A percentile compares a stretch with the other conserved stretches of the same genome.
Evolutionary conservation across 2,329 filamentous ascomycete genomes (phyloP).

Genomic region (Zymoseptoria passerinii): DNA sequence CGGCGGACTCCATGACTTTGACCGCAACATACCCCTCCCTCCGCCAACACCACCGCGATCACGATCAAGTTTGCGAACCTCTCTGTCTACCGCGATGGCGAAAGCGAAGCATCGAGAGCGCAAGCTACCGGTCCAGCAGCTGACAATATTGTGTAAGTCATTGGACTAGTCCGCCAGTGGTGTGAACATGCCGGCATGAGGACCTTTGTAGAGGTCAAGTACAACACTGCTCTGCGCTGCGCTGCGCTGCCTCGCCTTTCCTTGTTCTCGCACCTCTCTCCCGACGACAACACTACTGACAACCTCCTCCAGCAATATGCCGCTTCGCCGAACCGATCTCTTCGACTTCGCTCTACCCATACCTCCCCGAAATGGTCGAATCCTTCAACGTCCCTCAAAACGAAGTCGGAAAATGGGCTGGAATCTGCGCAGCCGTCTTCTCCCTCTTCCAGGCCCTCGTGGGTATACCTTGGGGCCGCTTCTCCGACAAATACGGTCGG

Average conservation of each 20-base stretch:
- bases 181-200: not conserved
- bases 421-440: conserved; percentile 80
- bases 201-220: not conserved
- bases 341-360: conserved; percentile 85
- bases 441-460: conserved; percentile 72
- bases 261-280: not conserved
- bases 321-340: conserved; percentile 88
- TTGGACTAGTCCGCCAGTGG: not conserved
- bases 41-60: not conserved
- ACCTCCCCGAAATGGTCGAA: conserved; percentile 83
- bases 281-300: conserved; percentile 8
- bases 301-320: conserved; percentile 62
- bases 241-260: not conserved
- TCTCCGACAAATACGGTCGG: conserved; percentile 70
- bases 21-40: not conserved
- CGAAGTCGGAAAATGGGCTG: conserved; percentile 73
- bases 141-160: conserved; percentile 61
- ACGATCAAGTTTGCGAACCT: not conserved
- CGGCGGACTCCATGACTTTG: not conserved
- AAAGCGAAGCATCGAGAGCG: conserved; percentile 21
- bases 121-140: conserved; percentile 67
- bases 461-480: conserved; percentile 78
- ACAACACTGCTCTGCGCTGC: not conserved
- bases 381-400: conserved; percentile 64
- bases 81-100: conserved; percentile 5